Conservation (phyloP, 1,284 basidiomycete genomes). For the Stereum hirsutum region DNA sequence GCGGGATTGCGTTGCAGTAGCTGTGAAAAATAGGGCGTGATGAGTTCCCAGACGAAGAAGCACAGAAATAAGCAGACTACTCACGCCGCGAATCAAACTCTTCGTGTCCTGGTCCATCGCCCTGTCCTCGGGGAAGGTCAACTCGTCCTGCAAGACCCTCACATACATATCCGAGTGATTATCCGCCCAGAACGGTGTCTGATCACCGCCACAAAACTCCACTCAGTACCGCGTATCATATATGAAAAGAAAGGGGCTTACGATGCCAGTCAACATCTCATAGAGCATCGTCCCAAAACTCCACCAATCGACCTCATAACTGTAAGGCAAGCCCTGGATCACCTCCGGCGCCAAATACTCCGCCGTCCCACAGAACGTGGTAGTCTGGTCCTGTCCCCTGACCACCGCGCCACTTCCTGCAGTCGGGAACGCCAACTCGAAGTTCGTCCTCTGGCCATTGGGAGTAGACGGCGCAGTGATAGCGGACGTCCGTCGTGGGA, state of each 20-base stretch:
- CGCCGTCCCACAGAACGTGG: slow-evolving; percentile 85
- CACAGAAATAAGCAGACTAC: slow-evolving; percentile 25
- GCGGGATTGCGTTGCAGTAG: slow-evolving; percentile 88
- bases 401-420: slow-evolving; percentile 45
- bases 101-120: slow-evolving; percentile 92
- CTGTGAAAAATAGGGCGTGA: slow-evolving; percentile 29
- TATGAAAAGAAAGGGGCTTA: slow-evolving; percentile 32
- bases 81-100: slow-evolving; percentile 87
- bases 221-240: background rate
- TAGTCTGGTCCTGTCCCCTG: slow-evolving; percentile 53
- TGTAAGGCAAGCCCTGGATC: slow-evolving; percentile 84
- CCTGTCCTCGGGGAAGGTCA: slow-evolving; percentile 83
- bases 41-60: slow-evolving; percentile 1
- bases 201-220: slow-evolving; percentile 10
- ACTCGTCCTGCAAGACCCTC: slow-evolving; percentile 78
- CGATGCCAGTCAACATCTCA: slow-evolving; percentile 88
- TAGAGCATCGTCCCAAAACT: slow-evolving; percentile 95
- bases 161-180: slow-evolving; percentile 96
- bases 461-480: slow-evolving; percentile 49
- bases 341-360: slow-evolving; percentile 95
- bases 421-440: no score
- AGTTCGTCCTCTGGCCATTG: slow-evolving; percentile 39
- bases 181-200: slow-evolving; percentile 93
- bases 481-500: slow-evolving; percentile 42
- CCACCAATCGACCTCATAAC: slow-evolving; percentile 98